A percentile compares a stretch with the other conserved stretches of the same genome.
Conservation (phyloP, 2,329 filamentous ascomycete genomes). For the Endocalyx cinctus region DNA sequence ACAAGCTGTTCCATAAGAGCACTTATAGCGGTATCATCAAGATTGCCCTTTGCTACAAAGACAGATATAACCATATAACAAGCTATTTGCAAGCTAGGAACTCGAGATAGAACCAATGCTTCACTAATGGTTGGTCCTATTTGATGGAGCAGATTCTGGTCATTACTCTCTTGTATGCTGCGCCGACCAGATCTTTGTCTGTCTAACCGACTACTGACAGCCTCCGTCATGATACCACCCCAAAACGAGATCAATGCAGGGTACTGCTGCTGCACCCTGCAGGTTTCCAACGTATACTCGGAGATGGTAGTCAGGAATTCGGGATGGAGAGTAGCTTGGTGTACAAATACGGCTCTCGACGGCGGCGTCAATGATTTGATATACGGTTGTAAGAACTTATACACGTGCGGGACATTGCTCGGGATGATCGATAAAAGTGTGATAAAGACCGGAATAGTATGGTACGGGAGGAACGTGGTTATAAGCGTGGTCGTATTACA, state of each 20-base stretch:
- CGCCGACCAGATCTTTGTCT: slow-evolving; percentile 69
- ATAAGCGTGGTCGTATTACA: slow-evolving; percentile 77
- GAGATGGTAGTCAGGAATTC: slow-evolving; percentile 74
- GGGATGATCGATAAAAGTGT: slow-evolving; percentile 86
- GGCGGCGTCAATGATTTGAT: slow-evolving; percentile 70
- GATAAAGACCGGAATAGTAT: slow-evolving; percentile 78
- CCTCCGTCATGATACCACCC: slow-evolving; percentile 82
- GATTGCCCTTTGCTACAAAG: slow-evolving; percentile 73
- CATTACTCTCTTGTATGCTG: slow-evolving; percentile 72
- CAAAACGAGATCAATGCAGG: slow-evolving; percentile 81
- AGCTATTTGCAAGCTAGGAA: slow-evolving; percentile 75
- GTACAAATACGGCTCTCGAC: slow-evolving; percentile 76
- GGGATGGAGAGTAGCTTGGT: slow-evolving; percentile 74
- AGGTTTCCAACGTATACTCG: slow-evolving; percentile 70
- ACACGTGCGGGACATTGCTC: slow-evolving; percentile 64
- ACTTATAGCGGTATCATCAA: slow-evolving; percentile 76
- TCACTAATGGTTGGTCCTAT: slow-evolving; percentile 68
- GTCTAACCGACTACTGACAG: slow-evolving; percentile 78
- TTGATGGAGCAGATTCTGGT: slow-evolving; percentile 69
- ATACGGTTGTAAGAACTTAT: slow-evolving; percentile 84
- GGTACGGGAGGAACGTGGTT: slow-evolving; percentile 87
- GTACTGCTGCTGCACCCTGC: slow-evolving; percentile 68
- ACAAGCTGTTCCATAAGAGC: slow-evolving; percentile 87
- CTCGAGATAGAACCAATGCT: slow-evolving; percentile 69
- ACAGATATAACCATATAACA: slow-evolving; percentile 90